Evolutionary conservation across 108 stramenopile genomes (phyloP).

Genomic region (Cyclotella choctawhatcheeana): DNA sequence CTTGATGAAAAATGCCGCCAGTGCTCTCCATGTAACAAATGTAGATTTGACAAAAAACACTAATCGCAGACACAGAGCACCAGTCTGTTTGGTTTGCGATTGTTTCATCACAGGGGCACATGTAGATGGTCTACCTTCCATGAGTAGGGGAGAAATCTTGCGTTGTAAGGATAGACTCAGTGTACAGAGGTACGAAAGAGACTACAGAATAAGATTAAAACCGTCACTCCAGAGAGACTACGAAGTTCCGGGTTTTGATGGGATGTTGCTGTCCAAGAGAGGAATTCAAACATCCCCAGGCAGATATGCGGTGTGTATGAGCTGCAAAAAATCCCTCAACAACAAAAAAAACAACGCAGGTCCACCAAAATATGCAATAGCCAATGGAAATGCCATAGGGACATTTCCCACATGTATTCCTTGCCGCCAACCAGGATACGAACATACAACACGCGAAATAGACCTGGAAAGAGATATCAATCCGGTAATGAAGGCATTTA

Average conservation of each 20-base stretch:
- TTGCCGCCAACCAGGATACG: not conserved
- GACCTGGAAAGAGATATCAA: not conserved
- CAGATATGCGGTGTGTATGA: not conserved
- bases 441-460: not conserved
- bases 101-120: not conserved
- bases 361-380: conserved; percentile 1
- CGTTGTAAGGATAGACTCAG: not conserved
- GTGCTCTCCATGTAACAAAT: not conserved
- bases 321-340: not conserved
- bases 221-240: not conserved
- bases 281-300: not conserved
- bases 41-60: not conserved
- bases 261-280: not conserved
- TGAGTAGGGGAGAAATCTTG: not conserved
- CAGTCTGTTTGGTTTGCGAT: not conserved
- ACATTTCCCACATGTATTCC: not conserved
- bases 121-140: not conserved
- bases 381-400: not conserved
- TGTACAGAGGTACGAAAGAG: not conserved
- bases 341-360: conserved; percentile 5
- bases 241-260: not conserved
- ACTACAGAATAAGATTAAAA: conserved; percentile 9
- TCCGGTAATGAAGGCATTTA: not conserved
- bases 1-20: not conserved
- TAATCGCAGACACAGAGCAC: conserved; percentile 6